A percentile compares a stretch with the other conserved stretches of the same genome.
phyloP scores from a whole-genome alignment of 306 rosid genomes.

The Abrus precatorius region DNA sequence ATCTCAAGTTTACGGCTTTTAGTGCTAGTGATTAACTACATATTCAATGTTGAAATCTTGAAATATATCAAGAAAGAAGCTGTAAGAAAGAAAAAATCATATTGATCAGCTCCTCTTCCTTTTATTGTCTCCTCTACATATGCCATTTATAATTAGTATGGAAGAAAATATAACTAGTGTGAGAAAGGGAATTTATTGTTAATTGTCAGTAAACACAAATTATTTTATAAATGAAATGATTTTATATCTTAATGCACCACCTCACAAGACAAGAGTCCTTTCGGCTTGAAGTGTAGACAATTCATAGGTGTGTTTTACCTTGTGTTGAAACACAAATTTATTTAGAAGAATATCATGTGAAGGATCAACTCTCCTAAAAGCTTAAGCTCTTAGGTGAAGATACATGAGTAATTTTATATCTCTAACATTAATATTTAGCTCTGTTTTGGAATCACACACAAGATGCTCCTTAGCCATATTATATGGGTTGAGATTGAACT shows the following conservation, averaged over 20 bases:
- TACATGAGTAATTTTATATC: not conserved
- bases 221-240: too few species aligned
- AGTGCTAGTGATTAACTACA: constrained; percentile 7
- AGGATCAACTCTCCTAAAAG: not conserved
- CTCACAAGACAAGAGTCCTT: not conserved
- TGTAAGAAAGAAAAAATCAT: constrained; percentile 10
- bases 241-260: not conserved
- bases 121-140: not conserved
- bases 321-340: not conserved
- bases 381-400: not conserved
- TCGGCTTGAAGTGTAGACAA: not conserved
- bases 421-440: constrained; percentile 18
- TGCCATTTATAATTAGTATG: constrained; percentile 5
- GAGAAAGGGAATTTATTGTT: not conserved
- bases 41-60: constrained; percentile 27
- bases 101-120: not conserved
- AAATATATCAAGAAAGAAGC: not conserved
- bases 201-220: not conserved
- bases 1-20: not conserved
- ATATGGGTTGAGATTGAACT: not conserved
- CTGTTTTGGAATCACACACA: not conserved
- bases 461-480: constrained; percentile 4
- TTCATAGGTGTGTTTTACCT: not conserved
- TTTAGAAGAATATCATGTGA: not conserved
- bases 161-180: not conserved